phyloP scores from a whole-genome alignment of 352 stramenopile genomes.

The Phytophthora sp. region DNA sequence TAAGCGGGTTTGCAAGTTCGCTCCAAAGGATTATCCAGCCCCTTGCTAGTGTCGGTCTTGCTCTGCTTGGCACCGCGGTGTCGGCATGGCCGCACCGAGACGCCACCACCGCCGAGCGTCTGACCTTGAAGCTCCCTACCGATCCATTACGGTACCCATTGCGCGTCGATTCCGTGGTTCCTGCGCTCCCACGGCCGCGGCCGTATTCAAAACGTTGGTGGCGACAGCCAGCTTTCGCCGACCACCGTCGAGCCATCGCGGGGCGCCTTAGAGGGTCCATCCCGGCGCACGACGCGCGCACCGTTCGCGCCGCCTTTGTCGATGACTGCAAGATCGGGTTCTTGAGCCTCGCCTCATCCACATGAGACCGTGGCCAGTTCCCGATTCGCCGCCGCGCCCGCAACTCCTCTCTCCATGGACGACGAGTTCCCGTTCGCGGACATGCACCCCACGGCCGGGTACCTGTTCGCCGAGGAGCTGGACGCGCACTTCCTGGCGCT shows the following conservation, averaged over 20 bases:
- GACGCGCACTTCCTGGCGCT: slow-evolving; percentile 27
- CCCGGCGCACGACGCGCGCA: slow-evolving; percentile 5
- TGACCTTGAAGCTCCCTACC: too few species aligned
- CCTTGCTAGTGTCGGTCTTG: too few species aligned
- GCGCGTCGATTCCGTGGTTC: too few species aligned
- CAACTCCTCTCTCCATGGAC: slow-evolving; percentile 10
- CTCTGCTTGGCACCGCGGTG: too few species aligned
- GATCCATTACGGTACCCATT: too few species aligned
- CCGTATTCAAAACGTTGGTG: too few species aligned
- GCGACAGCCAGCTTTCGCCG: too few species aligned
- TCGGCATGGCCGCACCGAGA: too few species aligned
- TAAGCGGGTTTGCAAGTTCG: too few species aligned
- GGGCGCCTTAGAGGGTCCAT: neutral
- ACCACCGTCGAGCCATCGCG: neutral
- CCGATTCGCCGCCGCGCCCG: slow-evolving; percentile 14
- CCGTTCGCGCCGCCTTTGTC: neutral
- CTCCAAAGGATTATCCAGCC: too few species aligned
- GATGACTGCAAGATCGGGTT: neutral
- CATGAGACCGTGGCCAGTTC: slow-evolving; percentile 23
- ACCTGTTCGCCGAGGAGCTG: slow-evolving; percentile 36
- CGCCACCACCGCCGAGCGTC: too few species aligned
- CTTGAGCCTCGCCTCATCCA: neutral
- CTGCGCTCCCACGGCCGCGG: too few species aligned
- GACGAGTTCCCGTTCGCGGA: slow-evolving; percentile 7
- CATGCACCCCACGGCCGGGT: slow-evolving; percentile 30